Conservation (phyloP, 371 early-diverging fungal genomes). For the Rhizopus arrhizus region DNA sequence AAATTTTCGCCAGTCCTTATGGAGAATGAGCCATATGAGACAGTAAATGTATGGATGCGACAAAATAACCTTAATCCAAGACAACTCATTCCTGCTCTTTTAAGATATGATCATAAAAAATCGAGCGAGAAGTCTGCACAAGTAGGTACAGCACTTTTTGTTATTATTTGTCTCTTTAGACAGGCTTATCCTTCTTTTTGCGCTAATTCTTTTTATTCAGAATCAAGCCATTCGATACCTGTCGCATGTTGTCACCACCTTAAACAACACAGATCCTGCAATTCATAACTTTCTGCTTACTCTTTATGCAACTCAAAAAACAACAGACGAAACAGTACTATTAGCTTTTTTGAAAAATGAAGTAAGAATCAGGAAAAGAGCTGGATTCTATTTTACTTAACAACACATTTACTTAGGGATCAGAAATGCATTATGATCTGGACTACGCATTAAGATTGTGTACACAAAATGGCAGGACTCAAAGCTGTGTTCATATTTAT, state of each 20-base stretch:
- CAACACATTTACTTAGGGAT: slow-evolving; percentile 49
- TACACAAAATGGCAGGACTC: slow-evolving; percentile 70
- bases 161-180: neutral
- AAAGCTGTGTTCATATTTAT: slow-evolving; percentile 83
- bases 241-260: slow-evolving; percentile 74
- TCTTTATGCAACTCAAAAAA: slow-evolving; percentile 77
- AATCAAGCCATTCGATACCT: slow-evolving; percentile 91
- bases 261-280: slow-evolving; percentile 79
- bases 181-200: neutral
- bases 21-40: slow-evolving; percentile 75
- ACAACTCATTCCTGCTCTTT: slow-evolving; percentile 78
- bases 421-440: slow-evolving; percentile 76
- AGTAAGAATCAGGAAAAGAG: slow-evolving; percentile 72
- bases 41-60: slow-evolving; percentile 79
- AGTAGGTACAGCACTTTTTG: slow-evolving; percentile 19
- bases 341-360: slow-evolving; percentile 73
- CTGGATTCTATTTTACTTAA: slow-evolving; percentile 79
- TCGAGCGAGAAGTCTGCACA: slow-evolving; percentile 31
- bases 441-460: slow-evolving; percentile 89
- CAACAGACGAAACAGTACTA: slow-evolving; percentile 63
- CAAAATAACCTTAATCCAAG: slow-evolving; percentile 77
- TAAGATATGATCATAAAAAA: slow-evolving; percentile 72
- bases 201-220: slow-evolving; percentile 24
- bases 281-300: slow-evolving; percentile 92
- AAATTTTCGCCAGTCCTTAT: slow-evolving; percentile 80